Evolutionary conservation across 352 stramenopile genomes (phyloP).

Genomic region (Pythium sp.): DNA sequence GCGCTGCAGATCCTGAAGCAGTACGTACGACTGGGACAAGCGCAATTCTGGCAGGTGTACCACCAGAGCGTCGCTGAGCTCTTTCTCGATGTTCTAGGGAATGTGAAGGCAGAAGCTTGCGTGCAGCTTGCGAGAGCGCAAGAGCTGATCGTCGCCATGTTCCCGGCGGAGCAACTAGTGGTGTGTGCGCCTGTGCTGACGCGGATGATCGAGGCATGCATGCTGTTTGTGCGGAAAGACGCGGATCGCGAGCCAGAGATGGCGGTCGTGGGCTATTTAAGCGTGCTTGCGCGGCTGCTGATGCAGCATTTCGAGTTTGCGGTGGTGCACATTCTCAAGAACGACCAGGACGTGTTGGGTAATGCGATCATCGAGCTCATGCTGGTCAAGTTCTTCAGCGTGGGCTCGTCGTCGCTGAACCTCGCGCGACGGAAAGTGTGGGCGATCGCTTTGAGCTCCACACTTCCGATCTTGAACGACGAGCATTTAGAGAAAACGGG

Average conservation of each 20-base stretch:
- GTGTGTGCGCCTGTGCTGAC: constrained; percentile 32
- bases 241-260: constrained; percentile 46
- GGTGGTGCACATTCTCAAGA: constrained; percentile 40
- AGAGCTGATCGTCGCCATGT: constrained; percentile 37
- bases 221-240: constrained; percentile 38
- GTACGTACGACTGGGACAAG: constrained; percentile 57
- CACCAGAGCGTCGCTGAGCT: constrained; percentile 36
- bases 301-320: constrained; percentile 45
- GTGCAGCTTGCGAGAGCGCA: constrained; percentile 48
- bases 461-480: constrained; percentile 37
- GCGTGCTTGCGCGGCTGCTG: constrained; percentile 51
- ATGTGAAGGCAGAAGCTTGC: constrained; percentile 67
- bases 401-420: constrained; percentile 57
- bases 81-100: constrained; percentile 51
- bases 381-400: constrained; percentile 71
- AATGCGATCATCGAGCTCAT: constrained; percentile 49
- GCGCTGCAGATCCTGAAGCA: constrained; percentile 52
- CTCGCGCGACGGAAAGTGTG: constrained; percentile 66
- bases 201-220: constrained; percentile 45
- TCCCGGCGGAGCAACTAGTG: constrained; percentile 40
- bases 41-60: constrained; percentile 72
- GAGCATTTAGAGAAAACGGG: constrained; percentile 53
- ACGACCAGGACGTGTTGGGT: constrained; percentile 34
- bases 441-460: constrained; percentile 48
- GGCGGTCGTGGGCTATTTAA: constrained; percentile 63